Base-by-base conservation (phyloP, 2,329 filamentous ascomycete species). In the Myotisia sp. region DNA sequence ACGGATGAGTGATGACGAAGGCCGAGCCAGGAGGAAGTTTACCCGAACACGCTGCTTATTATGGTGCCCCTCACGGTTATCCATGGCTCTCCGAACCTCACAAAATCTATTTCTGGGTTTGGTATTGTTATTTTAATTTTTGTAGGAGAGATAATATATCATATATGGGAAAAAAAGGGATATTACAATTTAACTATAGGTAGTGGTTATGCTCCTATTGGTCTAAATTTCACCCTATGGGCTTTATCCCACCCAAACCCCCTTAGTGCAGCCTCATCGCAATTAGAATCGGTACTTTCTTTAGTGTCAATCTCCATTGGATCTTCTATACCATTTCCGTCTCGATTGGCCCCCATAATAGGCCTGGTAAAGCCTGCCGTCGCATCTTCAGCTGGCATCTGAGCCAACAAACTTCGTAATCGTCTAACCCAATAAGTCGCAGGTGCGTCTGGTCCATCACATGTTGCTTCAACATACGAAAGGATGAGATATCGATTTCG, bases 191-290 rank as follows among this genome's bases (percentile, higher is more conserved):
- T n/a, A n/a, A n/a, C n/a, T n/a, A n/a, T n/a, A n/a, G n/a, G n/a
- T n/a, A n/a, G n/a, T n/a, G n/a, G n/a, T n/a, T n/a, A n/a, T n/a
- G 54, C 40, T 3, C 56, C 55, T 34, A 58, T 42, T 12, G 55
- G 49, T 24, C 53, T 49, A 39, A 45, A 53, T 26, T 48, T 50
- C 50, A 51, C 53, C 14, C 45, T 47, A 7, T 33, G 20, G 3
- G 35, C 13, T 22, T 41, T 24, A 37, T 31, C 33, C 42, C 42
- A 44, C 22, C 42, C 40, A 22, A 37, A 39, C n/a, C 22, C 26
- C 24, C 33, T 29, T 6, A 44, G 27, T 5, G 21, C 26, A 7
- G 31, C 32, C 23, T 26, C 28, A 20, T 42, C 37, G 10, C 29
- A 23, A 1, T 31, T 16, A 16, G n/a, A 9, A 6, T 7, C 20